phyloP scores from a whole-genome alignment of 441 rosid genomes.

The Croton setiger region DNA sequence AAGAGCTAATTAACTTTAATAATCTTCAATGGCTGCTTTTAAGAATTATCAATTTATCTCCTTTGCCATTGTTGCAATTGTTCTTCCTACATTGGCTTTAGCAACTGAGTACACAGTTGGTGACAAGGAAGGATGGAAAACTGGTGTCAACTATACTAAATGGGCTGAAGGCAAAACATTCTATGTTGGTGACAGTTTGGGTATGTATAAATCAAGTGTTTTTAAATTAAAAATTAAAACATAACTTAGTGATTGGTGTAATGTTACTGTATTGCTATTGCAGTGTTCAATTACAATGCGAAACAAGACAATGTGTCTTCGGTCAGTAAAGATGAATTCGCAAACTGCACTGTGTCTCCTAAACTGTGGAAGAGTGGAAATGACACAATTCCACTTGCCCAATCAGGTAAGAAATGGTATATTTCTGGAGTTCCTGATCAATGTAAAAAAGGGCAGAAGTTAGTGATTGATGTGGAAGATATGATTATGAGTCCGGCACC shows the following conservation, averaged over 20 bases:
- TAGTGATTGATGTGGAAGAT: conserved; percentile 20
- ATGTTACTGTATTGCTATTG: background rate
- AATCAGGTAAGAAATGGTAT: conserved; percentile 41
- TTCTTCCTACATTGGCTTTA: conserved; percentile 31
- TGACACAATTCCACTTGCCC: conserved; percentile 25
- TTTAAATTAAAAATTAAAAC: too few species aligned
- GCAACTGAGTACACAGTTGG: conserved; percentile 38
- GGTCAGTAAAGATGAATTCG: conserved; percentile 27
- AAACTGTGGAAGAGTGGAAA: conserved; percentile 21
- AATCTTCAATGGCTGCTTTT: conserved; percentile 27
- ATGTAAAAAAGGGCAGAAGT: conserved; percentile 31
- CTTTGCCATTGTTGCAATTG: conserved; percentile 23
- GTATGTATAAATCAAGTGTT: too few species aligned
- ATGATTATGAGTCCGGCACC: conserved; percentile 14
- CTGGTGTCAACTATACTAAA: conserved; percentile 18
- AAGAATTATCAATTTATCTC: conserved; percentile 1
- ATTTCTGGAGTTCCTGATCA: conserved; percentile 34
- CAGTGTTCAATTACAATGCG: conserved; percentile 33
- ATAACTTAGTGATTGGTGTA: too few species aligned
- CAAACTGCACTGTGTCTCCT: conserved; percentile 18
- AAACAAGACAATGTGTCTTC: conserved; percentile 32
- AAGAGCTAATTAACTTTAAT: background rate
- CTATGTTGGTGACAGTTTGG: conserved; percentile 36
- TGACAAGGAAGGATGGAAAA: conserved; percentile 28
- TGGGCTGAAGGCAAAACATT: conserved; percentile 42